Percentiles rank a stretch among this genome's conserved stretches.
These are phyloP conservation scores for Fagus crenata DNA, from an alignment of 306 rosid species.

Conservation along the genomic window DNA sequence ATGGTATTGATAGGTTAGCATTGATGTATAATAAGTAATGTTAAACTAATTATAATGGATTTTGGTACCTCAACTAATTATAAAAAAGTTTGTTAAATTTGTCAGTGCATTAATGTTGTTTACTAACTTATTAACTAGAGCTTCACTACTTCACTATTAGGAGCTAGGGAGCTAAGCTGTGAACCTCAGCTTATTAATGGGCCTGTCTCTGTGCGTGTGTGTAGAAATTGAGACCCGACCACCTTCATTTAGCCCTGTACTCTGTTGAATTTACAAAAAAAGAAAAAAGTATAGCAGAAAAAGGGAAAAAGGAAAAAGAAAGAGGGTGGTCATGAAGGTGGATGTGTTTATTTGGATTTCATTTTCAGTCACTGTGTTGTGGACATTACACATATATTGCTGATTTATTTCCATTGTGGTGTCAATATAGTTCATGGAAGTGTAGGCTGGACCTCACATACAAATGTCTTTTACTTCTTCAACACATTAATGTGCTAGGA, in stretches of 20 bases:
- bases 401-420: neutral
- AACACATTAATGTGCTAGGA: neutral
- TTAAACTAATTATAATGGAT: too few relatives aligned
- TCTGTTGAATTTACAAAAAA: neutral
- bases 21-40: too few relatives aligned
- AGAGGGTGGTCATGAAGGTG: neutral
- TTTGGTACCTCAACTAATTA: too few relatives aligned
- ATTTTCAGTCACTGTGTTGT: neutral
- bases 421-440: neutral
- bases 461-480: neutral
- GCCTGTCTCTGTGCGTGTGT: neutral
- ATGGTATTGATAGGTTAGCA: too few relatives aligned
- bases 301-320: neutral
- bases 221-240: neutral
- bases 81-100: too few relatives aligned
- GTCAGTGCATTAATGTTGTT: too few relatives aligned
- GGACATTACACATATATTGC: neutral
- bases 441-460: neutral
- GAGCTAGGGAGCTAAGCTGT: neutral
- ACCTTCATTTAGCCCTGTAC: neutral
- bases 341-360: neutral
- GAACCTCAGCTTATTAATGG: neutral
- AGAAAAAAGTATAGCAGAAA: neutral
- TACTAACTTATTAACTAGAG: neutral
- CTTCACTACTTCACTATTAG: neutral